A percentile compares a stretch with the other conserved stretches of the same genome.
These are phyloP conservation scores for Solanum raphanifolium DNA, from an alignment of 257 asterid species.

Conservation along the genomic window DNA sequence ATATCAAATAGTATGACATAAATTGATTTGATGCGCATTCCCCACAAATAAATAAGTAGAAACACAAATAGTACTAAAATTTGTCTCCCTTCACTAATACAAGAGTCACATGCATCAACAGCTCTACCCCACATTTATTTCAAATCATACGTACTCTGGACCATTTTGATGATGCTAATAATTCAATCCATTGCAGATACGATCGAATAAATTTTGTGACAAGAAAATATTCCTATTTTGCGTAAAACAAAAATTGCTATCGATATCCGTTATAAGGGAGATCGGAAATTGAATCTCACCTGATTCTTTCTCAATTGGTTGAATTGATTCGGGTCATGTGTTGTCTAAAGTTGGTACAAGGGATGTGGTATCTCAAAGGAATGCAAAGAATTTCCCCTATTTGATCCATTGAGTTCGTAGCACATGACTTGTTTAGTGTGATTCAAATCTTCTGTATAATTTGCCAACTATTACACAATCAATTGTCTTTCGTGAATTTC, in stretches of 20 bases:
- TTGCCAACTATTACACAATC: too few species aligned
- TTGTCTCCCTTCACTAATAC: neutral
- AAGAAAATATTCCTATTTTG: neutral
- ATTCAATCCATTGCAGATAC: neutral
- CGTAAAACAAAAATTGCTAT: too few species aligned
- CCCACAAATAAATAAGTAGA: neutral
- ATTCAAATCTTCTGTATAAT: too few species aligned
- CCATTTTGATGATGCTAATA: neutral
- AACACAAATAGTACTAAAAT: neutral
- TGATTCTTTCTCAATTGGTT: neutral
- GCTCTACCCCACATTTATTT: neutral
- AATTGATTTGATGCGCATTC: fast-evolving
- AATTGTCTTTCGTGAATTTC: neutral
- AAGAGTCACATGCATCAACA: neutral
- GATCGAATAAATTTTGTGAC: neutral
- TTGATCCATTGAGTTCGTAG: neutral
- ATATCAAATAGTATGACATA: neutral
- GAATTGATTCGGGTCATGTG: neutral
- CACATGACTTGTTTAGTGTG: too few species aligned
- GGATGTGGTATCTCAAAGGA: neutral
- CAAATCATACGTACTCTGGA: neutral
- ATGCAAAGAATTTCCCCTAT: neutral
- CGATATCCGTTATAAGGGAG: neutral
- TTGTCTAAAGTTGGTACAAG: too few species aligned
- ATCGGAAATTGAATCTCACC: neutral